Evolutionary conservation across 1,284 basidiomycete genomes (phyloP), one percentile per base, ranked within the genome.

Genomic region (Irpex rosettiformis): DNA sequence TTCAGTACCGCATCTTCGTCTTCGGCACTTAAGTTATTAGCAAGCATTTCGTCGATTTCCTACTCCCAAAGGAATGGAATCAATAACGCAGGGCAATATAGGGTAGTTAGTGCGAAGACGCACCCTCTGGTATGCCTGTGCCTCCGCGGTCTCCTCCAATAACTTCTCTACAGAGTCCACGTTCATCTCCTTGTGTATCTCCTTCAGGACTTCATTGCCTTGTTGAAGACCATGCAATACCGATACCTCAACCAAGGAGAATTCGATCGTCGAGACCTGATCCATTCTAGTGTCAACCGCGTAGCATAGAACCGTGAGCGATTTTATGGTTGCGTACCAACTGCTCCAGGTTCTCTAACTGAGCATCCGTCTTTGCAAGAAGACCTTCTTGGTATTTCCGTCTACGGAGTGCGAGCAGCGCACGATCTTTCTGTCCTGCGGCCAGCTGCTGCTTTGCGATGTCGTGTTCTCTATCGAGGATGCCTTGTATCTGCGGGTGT

Each of bases 241-340:
- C 3, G 94, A 93, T 47, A 93, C 88, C 73, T 99, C 93, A 47
- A 99, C 88, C 58, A 96, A 81, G 0, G 96, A 94, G 77, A 97
- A 98, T 72, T 99, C 96, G 69, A 99, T 98, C 0, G 90, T 93
- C 6, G 92, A 91, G 4, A 97, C 94, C 95, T 97, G 69, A 4
- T 24, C 29, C 25, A 28, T 37, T 16, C 33, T 37, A 11, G 1
- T 37, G 33, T 1, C 16, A 11, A 37, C 11, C 28, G 51, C 22
- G 52, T 52, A 8, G 59, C 45, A 42, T 49, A 21, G 56, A 5
- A 7, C 24, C 13, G 22, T 18, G n/a, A 16, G n/a, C 13, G 13
- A 27, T 43, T 42, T 40, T 13, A 24, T 8, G 24, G 47, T 7
- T 13, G 76, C 89, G 64, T 63, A 96, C 96, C 49, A 99, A 78